Evolutionary conservation across 1,284 basidiomycete genomes (phyloP).

Genomic region (Fomitopsis palustris): DNA sequence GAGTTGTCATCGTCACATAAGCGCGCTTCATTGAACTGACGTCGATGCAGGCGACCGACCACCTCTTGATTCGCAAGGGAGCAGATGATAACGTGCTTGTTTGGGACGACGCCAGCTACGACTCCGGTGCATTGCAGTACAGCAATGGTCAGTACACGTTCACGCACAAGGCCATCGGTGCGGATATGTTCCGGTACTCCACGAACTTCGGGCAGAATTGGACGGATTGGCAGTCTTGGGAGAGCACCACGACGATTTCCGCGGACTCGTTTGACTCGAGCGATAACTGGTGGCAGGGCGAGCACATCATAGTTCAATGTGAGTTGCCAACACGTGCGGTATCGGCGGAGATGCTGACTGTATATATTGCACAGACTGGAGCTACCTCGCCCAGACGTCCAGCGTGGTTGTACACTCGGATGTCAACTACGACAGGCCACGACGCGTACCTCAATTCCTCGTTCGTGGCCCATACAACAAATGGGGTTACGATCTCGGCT

Average conservation of each 20-base stretch:
- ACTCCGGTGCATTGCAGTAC: conserved; percentile 58
- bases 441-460: conserved; percentile 83
- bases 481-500: conserved; percentile 88
- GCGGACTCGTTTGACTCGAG: conserved; percentile 48
- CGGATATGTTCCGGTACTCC: conserved; percentile 85
- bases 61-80: conserved; percentile 79
- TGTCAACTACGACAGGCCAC: conserved; percentile 51
- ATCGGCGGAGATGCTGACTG: background rate
- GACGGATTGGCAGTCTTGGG: conserved; percentile 76
- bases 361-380: conserved; percentile 61
- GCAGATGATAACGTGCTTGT: conserved; percentile 72
- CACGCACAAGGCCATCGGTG: conserved; percentile 78
- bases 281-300: conserved; percentile 74
- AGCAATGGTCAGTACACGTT: conserved; percentile 67
- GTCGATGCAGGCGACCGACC: conserved; percentile 55
- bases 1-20: conserved; percentile 22
- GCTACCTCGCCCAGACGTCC: conserved; percentile 56
- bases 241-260: conserved; percentile 67
- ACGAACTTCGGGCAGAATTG: conserved; percentile 85
- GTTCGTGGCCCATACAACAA: conserved; percentile 85
- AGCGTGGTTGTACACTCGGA: conserved; percentile 78
- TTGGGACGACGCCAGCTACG: conserved; percentile 78
- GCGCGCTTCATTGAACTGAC: background rate
- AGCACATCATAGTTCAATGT: conserved; percentile 89
- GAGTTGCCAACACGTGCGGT: conserved; percentile 25